Base-by-base conservation (phyloP, 371 early-diverging fungal genomes). In the Phascolomyces articulosus region DNA sequence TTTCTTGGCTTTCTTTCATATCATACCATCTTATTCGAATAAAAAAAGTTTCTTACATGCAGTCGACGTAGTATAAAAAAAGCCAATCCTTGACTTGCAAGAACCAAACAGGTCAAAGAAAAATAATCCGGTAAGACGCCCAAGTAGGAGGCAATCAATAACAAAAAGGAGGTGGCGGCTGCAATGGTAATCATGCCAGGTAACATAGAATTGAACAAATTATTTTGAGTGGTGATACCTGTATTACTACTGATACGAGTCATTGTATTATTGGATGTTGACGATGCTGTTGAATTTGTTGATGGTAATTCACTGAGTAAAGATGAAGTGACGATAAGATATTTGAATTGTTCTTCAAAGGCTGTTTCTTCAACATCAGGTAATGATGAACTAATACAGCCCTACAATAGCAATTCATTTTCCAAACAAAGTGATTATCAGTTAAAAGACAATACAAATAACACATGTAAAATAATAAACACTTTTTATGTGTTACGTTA, bases 321-420 rank as follows among this genome's bases (percentile, higher is more conserved):
- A 10, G 81, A 79, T 2, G 86, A 85, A 13, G 83, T 82, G 62
- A 79, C 82, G 54, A 86, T 75, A 27, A 84, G 63, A 62, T 82
- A 85, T 59, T 82, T 84, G 68, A 86, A 86, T 6, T 84, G 78
- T 53, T 86, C 87, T 63, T 86, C 87, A 65, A 86, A 86, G 34
- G 75, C 79, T 54, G 73, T 72, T 67, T 85, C 82, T 68, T 86
- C 83, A 18, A 65, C 40, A 34, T 77, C 71, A 0, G 84, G 77
- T 0, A 82, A 56, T 4, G 87, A 78, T 2, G 78, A 66, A 40
- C 80, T 78, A 53, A 80, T 69, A 4, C 27, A 40, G 27, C n/a
- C 9, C 31, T 24, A 38, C 18, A 34, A 2, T 34, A 34, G n/a
- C 11, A 34, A 34, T 34, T 34, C 34, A 34, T 34, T 34, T 34